Percentiles rank a stretch among this genome's conserved stretches.
phyloP scores from a whole-genome alignment of 805 yeast species.

The Kodamaea kaohsiungensis region DNA sequence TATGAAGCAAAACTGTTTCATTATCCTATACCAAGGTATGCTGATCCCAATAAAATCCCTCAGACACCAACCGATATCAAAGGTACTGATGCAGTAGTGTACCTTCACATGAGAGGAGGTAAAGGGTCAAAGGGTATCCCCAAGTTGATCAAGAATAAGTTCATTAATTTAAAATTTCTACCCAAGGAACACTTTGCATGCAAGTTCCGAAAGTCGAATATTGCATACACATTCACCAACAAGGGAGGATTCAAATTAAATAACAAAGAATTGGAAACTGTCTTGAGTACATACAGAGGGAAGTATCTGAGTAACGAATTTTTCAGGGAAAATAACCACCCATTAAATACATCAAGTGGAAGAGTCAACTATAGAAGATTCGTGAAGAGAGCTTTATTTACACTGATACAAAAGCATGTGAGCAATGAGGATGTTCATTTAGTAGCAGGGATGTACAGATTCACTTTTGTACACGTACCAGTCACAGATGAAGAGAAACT shows the following conservation, averaged over 20 bases:
- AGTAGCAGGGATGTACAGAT: slow-evolving; percentile 29
- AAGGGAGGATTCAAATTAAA: slow-evolving; percentile 30
- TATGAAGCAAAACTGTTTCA: background rate
- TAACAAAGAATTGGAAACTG: slow-evolving; percentile 21
- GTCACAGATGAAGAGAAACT: slow-evolving; percentile 9
- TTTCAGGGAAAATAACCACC: slow-evolving; percentile 27
- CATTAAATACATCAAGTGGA: slow-evolving; percentile 35
- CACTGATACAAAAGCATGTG: slow-evolving; percentile 8
- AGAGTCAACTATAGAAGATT: slow-evolving; percentile 28
- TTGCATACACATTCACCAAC: slow-evolving; percentile 37
- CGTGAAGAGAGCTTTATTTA: slow-evolving; percentile 11
- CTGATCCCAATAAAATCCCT: slow-evolving; percentile 22
- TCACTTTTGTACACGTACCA: slow-evolving; percentile 22
- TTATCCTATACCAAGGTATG: background rate
- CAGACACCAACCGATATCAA: slow-evolving; percentile 31
- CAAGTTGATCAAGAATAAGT: slow-evolving; percentile 18
- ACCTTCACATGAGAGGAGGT: slow-evolving; percentile 6
- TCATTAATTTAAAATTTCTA: slow-evolving; percentile 28
- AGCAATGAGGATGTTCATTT: slow-evolving; percentile 5
- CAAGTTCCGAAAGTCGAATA: slow-evolving; percentile 36
- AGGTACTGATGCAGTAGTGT: slow-evolving; percentile 32
- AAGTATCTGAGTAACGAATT: slow-evolving; percentile 20
- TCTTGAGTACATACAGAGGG: slow-evolving; percentile 29
- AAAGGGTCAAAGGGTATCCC: slow-evolving; percentile 13
- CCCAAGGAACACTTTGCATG: slow-evolving; percentile 31